A percentile compares a stretch with the other conserved stretches of the same genome.
Conservation (phyloP, 1,139 yeast species). For the Suhomyces bolitotheri region DNA sequence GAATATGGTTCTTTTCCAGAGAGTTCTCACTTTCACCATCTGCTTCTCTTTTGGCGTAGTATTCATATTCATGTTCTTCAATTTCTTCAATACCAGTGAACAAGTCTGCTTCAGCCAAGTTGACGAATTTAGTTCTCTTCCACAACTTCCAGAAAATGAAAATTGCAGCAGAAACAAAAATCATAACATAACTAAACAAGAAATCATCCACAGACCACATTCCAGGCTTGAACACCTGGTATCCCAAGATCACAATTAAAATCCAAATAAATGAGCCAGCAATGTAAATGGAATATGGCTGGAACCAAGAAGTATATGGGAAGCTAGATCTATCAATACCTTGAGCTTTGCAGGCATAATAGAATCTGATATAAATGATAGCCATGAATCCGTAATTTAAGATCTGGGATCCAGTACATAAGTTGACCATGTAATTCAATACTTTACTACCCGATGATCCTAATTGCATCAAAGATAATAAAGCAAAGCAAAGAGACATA, state of each 20-base stretch:
- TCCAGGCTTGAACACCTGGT: slow-evolving; percentile 40
- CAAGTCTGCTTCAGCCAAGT: slow-evolving; percentile 36
- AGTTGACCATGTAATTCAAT: slow-evolving; percentile 70
- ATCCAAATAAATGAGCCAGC: slow-evolving; percentile 34
- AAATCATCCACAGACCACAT: slow-evolving; percentile 36
- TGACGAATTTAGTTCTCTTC: slow-evolving; percentile 32
- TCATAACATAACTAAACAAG: slow-evolving; percentile 45
- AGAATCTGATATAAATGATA: slow-evolving; percentile 59
- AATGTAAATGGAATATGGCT: slow-evolving; percentile 33
- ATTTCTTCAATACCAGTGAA: slow-evolving; percentile 39
- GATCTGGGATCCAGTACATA: slow-evolving; percentile 79
- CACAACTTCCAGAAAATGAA: slow-evolving; percentile 37
- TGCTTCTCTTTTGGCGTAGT: slow-evolving; percentile 30
- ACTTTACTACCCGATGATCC: slow-evolving; percentile 63
- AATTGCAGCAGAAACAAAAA: slow-evolving; percentile 34
- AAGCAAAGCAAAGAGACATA: slow-evolving; percentile 32
- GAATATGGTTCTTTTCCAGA: slow-evolving; percentile 8
- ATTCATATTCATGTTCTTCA: slow-evolving; percentile 47
- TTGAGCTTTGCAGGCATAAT: slow-evolving; percentile 55
- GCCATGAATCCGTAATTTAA: slow-evolving; percentile 69
- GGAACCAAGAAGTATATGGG: slow-evolving; percentile 35
- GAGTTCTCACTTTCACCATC: slow-evolving; percentile 9
- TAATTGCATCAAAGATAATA: slow-evolving; percentile 55
- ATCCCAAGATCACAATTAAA: slow-evolving; percentile 43
- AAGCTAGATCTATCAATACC: slow-evolving; percentile 31